Evolutionary conservation across 1,284 basidiomycete genomes (phyloP).

Genomic region (Earliella scabrosa): DNA sequence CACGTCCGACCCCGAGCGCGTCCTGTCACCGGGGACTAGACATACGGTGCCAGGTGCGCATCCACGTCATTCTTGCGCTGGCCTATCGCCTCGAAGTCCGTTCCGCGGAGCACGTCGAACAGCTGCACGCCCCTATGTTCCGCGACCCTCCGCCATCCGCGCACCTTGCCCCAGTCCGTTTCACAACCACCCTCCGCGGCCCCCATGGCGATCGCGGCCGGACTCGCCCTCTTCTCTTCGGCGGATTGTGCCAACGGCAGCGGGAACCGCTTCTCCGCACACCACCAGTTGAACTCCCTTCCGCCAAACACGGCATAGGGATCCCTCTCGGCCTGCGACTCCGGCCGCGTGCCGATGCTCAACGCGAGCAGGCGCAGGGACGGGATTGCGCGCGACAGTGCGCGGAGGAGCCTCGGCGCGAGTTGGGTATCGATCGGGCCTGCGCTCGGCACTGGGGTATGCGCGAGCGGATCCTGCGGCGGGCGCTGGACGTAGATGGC

Average conservation of each 20-base stretch:
- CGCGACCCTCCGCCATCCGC: background rate
- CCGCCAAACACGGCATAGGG: background rate
- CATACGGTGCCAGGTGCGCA: background rate
- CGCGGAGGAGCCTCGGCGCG: background rate
- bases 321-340: background rate
- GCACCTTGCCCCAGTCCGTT: background rate
- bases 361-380: conserved; percentile 2
- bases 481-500: background rate
- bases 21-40: no score
- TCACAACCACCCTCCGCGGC: background rate
- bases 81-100: background rate
- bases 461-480: background rate
- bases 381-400: background rate
- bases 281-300: background rate
- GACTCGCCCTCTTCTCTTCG: no score
- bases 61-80: no score
- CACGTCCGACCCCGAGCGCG: no score
- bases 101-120: background rate
- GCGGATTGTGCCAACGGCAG: background rate
- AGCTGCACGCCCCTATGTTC: background rate
- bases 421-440: background rate
- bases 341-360: background rate
- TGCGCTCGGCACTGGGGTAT: background rate
- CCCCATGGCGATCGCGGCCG: no score
- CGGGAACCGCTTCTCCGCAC: background rate